Base-by-base conservation (phyloP, 257 asterid genomes). In the Fraxinus americana region DNA sequence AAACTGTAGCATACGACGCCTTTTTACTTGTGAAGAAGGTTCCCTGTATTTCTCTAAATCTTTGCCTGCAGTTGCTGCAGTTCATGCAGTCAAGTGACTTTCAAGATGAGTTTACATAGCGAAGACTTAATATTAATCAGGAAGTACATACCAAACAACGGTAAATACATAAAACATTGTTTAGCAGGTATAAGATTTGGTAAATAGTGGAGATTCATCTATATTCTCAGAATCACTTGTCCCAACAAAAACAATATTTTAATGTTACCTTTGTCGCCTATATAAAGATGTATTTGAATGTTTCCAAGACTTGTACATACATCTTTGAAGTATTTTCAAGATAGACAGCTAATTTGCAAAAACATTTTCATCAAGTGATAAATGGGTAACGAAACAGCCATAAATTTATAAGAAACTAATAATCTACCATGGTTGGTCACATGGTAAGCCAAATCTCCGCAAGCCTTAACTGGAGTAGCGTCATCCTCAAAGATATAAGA, bases 391-490 rank as follows among this genome's bases (percentile, higher is more conserved):
- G 4, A 78, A 39, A 32, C 21, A 3, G 16, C 57, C 30, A 13
- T 52, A 57, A 16, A 70, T 36, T 30, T 29, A 30, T 21, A 54
- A 32, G 19, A 29, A 19, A 32, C 63, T 52, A 70, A 68, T 12
- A 32, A 6, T 74, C 50, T 88, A 90, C 97, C 93, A 57, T 73
- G 71, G 79, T 57, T 73, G 67, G 80, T 67, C 52, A 63, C 86
- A 32, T 81, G 86, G 89, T 86, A 81, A 79, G 87, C 84, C 75
- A 91, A 67, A 68, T 90, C 95, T 34, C 89, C 87, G 59, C 93
- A 92, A 50, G 94, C 96, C 82, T 91, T 92, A 32, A 90, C 84
- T 12, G 97, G 97, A 67, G 97, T 92, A 82, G 87, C 71, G 76
- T 78, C 94, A 69, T 75, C 82, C 68, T 81, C 82, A 68, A 89